Conservation (phyloP, 306 rosid species). For the Ormosia emarginata region DNA sequence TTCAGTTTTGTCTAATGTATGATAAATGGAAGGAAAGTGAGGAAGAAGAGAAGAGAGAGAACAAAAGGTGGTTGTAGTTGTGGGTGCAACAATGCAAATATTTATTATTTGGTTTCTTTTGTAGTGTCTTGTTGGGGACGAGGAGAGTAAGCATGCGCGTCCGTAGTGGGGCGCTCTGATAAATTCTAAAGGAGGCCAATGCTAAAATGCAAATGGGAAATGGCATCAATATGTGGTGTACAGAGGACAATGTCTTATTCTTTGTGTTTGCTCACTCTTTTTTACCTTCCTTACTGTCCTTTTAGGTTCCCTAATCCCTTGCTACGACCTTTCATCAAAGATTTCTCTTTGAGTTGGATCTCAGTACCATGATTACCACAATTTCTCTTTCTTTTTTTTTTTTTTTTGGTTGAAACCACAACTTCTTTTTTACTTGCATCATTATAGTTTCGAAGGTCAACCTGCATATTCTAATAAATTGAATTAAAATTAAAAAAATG, state of each 20-base stretch:
- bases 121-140: background rate
- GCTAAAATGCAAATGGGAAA: background rate
- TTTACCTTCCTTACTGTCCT: background rate
- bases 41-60: background rate
- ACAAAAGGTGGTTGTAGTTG: background rate
- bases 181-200: background rate
- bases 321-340: background rate
- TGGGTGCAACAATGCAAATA: background rate
- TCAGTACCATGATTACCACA: background rate
- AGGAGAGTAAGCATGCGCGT: conserved; percentile 5
- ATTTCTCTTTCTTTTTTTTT: no score
- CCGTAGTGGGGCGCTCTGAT: background rate
- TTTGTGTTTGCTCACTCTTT: background rate
- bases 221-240: background rate
- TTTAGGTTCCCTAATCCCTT: background rate
- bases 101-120: background rate
- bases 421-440: background rate
- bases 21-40: background rate
- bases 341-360: conserved; percentile 5
- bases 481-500: background rate
- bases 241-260: background rate
- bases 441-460: background rate
- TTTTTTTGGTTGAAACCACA: no score
- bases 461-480: background rate
- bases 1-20: background rate